Conservation (phyloP, 2,329 filamentous ascomycete genomes). For the Colletotrichum higginsianum region DNA sequence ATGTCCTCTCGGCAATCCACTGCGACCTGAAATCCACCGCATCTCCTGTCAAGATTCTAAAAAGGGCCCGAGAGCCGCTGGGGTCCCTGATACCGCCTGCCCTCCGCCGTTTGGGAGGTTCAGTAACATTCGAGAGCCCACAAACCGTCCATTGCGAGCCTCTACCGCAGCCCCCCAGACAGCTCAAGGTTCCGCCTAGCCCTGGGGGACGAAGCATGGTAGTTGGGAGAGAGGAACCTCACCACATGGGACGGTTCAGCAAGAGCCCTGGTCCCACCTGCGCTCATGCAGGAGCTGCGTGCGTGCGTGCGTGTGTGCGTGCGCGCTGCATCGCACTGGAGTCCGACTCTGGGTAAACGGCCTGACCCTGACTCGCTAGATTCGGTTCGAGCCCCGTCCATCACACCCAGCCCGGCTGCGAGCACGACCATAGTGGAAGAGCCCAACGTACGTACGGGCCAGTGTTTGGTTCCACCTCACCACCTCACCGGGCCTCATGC, state of each 20-base stretch:
- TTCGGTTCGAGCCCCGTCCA: constrained; percentile 12
- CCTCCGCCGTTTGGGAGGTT: constrained; percentile 13
- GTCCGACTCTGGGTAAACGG: constrained; percentile 7
- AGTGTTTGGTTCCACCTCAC: neutral
- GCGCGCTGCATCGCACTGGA: constrained; percentile 8
- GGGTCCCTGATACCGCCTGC: neutral
- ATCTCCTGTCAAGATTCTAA: constrained; percentile 20
- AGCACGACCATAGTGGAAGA: too few species aligned
- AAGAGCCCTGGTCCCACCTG: constrained; percentile 3
- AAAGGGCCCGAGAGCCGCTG: constrained; percentile 32
- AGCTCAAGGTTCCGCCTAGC: neutral
- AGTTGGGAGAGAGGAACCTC: constrained; percentile 19
- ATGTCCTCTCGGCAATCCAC: constrained; percentile 34
- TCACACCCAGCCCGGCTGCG: too few species aligned
- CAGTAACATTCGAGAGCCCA: constrained; percentile 12
- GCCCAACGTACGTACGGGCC: neutral
- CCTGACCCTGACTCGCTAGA: constrained; percentile 16
- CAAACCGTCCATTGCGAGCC: neutral
- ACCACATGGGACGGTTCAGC: constrained; percentile 9
- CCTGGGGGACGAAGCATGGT: constrained; percentile 16
- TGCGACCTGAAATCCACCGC: constrained; percentile 35
- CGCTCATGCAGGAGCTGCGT: constrained; percentile 17
- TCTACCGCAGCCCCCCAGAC: constrained; percentile 7
- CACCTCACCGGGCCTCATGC: neutral
- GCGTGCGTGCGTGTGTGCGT: neutral